Percentiles rank a stretch among this genome's conserved stretches.
Evolutionary conservation across 495 filamentous ascomycete genomes (phyloP).

Genomic region (Lasiosphaeriaceae sp.): DNA sequence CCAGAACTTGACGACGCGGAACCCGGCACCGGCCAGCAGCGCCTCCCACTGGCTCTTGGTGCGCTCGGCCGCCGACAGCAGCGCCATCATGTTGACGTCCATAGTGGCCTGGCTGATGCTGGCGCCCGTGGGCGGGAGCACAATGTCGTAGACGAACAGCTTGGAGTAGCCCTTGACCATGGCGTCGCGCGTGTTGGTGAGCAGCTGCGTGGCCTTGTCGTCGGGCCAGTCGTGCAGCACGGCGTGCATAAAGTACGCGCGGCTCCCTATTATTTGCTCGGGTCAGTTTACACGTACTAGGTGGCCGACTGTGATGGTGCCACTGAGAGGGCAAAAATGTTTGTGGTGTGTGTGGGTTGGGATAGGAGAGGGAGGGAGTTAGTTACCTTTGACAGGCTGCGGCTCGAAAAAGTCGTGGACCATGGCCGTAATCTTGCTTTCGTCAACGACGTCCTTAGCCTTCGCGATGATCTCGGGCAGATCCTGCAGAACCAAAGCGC

Average conservation of each 20-base stretch:
- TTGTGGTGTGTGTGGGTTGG: too few relatives aligned
- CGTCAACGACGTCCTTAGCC: constrained; percentile 44
- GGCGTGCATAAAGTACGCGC: constrained; percentile 37
- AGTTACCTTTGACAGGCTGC: constrained; percentile 45
- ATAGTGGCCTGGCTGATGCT: constrained; percentile 39
- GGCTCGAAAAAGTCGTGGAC: constrained; percentile 49
- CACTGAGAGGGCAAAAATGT: too few relatives aligned
- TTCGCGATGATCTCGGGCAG: constrained; percentile 35
- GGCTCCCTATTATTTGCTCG: constrained; percentile 7
- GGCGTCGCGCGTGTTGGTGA: constrained; percentile 34
- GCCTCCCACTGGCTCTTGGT: constrained; percentile 29
- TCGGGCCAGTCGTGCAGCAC: constrained; percentile 44
- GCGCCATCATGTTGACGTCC: constrained; percentile 33
- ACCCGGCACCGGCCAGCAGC: constrained; percentile 32
- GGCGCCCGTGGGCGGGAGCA: constrained; percentile 43
- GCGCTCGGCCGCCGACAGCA: constrained; percentile 28
- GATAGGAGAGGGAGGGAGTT: too few relatives aligned
- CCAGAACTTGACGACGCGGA: constrained; percentile 42
- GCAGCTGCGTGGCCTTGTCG: constrained; percentile 35
- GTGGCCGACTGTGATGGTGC: too few relatives aligned
- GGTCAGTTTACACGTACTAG: too few relatives aligned
- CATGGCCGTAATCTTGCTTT: constrained; percentile 39
- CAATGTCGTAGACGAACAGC: constrained; percentile 52
- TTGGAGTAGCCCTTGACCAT: constrained; percentile 47
- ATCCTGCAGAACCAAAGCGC: constrained; percentile 44